Evolutionary conservation across 2,329 filamentous ascomycete species (phyloP).

Genomic region (Nemania bipapillata): DNA sequence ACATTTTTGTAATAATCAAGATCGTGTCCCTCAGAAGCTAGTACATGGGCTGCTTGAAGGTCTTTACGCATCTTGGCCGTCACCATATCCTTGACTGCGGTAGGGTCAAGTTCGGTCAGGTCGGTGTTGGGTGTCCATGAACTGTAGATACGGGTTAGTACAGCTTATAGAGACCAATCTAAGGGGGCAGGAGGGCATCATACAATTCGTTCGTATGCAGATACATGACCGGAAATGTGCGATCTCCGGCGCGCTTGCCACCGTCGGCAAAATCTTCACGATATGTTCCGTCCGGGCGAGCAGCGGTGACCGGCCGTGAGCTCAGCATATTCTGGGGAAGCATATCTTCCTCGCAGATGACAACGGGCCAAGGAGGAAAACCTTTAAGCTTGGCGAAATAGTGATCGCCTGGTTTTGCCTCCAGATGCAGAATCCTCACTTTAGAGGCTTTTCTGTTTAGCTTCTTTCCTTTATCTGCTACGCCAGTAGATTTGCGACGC

Average conservation of each 20-base stretch:
- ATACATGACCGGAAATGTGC: conserved; percentile 96
- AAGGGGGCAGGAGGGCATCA: conserved; percentile 57
- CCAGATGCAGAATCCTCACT: conserved; percentile 74
- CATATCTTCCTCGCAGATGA: conserved; percentile 95
- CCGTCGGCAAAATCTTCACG: conserved; percentile 87
- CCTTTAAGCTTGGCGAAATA: conserved; percentile 95
- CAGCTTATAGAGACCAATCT: not conserved
- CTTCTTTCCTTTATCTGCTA: conserved; percentile 78
- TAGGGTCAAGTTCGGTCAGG: conserved; percentile 78
- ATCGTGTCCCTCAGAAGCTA: conserved; percentile 81
- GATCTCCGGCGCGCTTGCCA: conserved; percentile 84
- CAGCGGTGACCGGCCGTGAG: conserved; percentile 84
- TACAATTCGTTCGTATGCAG: conserved; percentile 96
- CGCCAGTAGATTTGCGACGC: conserved; percentile 78
- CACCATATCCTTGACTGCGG: conserved; percentile 73
- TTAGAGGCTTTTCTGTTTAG: conserved; percentile 86
- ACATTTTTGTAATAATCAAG: conserved; percentile 86
- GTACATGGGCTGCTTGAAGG: conserved; percentile 79
- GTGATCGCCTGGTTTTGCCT: conserved; percentile 90
- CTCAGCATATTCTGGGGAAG: conserved; percentile 81
- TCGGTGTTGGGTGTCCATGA: conserved; percentile 91
- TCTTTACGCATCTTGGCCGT: conserved; percentile 84
- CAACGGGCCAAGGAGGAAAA: conserved; percentile 91
- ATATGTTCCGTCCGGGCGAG: conserved; percentile 83
- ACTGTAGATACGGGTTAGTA: conserved; percentile 60